Base-by-base conservation (phyloP, 1,139 yeast genomes). In the Saccharomyces hybrid region DNA sequence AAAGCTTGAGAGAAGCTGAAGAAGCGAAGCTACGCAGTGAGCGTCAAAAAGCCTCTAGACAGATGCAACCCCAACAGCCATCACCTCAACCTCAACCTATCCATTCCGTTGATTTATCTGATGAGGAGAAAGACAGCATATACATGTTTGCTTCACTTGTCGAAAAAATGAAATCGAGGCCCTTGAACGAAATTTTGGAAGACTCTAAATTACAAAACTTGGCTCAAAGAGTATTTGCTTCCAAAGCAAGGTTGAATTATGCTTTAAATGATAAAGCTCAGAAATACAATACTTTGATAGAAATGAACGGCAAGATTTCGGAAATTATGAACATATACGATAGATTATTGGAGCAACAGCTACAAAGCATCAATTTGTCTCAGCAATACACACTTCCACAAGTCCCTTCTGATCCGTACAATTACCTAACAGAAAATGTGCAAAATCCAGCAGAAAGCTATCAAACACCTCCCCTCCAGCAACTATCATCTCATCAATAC, bases 281-380 rank as follows among this genome's bases (percentile, higher is more conserved):
- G 52, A 85, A 83, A 64, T 83, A 90, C 63, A 95, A 88, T 56
- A 71, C 74, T 26, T 79, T 86, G 57, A 81, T 88, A 60, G 93
- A 88, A 56, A 77, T 89, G 79, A 90, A 88, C 70, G 83, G 88
- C 50, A 89, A 93, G 66, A 78, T 93, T 53, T 83, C 88, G 52
- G 86, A 95, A 2, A 86, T 90, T 32, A 81, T 86, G 63, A 78
- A 87, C 58, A 77, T 86, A 50, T 93, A 93, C 66, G 97, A 93
- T 68, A 81, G 81, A 58, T 78, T 87, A 54, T 75, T 91, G 57
- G 97, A 93, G 78, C 81, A 42, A 78, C 90, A 67, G 63, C 64
- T 63, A 64, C 68, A 63, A 59, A 59, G 58, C 27, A 69, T 68
- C 30, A 63, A 63, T 50, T 44, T 67, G 13, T 64, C 67, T 8